Evolutionary conservation across 2,329 filamentous ascomycete species (phyloP).

Genomic region (Ophiocordyceps unilateralis): DNA sequence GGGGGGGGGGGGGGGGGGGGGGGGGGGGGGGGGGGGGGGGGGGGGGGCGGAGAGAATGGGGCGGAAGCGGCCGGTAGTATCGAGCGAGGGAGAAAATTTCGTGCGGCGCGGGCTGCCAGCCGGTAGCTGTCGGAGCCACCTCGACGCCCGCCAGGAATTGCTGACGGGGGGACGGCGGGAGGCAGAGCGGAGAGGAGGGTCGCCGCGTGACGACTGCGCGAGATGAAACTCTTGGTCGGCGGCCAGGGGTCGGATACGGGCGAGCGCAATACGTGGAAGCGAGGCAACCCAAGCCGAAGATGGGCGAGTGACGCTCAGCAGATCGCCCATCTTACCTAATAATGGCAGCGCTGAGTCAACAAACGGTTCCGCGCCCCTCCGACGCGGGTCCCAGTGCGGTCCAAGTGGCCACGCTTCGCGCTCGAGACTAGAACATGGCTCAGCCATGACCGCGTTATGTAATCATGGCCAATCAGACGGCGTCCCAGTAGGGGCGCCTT

Average conservation of each 20-base stretch:
- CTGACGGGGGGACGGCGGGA: not conserved
- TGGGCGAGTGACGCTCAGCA: conserved; percentile 3
- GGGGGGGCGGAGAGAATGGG: not conserved
- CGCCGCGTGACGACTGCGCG: conserved; percentile 3
- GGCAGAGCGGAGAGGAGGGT: conserved; percentile 1
- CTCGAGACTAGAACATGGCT: too few relatives aligned
- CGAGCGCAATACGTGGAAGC: conserved; percentile 6
- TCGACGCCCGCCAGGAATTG: conserved; percentile 2
- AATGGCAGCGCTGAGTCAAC: conserved; percentile 1
- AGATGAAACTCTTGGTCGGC: conserved; percentile 3
- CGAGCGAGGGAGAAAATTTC: conserved; percentile 15
- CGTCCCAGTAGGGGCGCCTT: too few relatives aligned
- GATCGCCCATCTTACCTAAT: conserved; percentile 16
- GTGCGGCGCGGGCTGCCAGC: conserved; percentile 7
- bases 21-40: not conserved
- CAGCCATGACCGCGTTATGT: too few relatives aligned
- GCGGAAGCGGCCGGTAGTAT: not conserved
- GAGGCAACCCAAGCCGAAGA: conserved; percentile 6
- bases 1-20: not conserved
- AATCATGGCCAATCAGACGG: not conserved
- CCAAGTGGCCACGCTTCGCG: too few relatives aligned
- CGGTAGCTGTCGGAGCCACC: conserved; percentile 3
- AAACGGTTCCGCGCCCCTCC: too few relatives aligned
- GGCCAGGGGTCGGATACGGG: conserved; percentile 2
- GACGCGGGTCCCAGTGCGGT: too few relatives aligned